A percentile compares a stretch with the other conserved stretches of the same genome.
phyloP scores from a whole-genome alignment of 805 yeast species.

The Suhomyces pyralidae region DNA sequence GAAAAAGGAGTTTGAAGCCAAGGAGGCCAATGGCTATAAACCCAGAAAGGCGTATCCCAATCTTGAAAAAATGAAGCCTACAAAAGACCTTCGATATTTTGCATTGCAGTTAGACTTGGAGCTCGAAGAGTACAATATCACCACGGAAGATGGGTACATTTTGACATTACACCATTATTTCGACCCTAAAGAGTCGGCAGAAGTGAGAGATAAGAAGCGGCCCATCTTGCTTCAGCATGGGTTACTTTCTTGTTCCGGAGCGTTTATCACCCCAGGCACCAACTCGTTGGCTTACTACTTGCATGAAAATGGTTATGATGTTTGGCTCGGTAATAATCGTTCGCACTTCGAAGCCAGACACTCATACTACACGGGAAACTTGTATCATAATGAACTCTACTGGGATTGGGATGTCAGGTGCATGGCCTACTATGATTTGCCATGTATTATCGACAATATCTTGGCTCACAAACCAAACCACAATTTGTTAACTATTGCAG shows the following conservation, averaged over 20 bases:
- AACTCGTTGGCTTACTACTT: slow-evolving; percentile 66
- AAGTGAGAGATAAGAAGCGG: slow-evolving; percentile 30
- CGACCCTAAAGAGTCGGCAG: slow-evolving; percentile 41
- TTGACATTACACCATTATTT: slow-evolving; percentile 63
- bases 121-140: slow-evolving; percentile 54
- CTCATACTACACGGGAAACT: slow-evolving; percentile 28
- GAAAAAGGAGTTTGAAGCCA: slow-evolving; percentile 11
- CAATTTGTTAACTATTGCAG: slow-evolving; percentile 57
- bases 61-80: slow-evolving; percentile 28
- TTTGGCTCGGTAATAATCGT: slow-evolving; percentile 90
- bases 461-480: slow-evolving; percentile 38
- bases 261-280: slow-evolving; percentile 79
- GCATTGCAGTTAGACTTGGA: slow-evolving; percentile 58
- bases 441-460: slow-evolving; percentile 66
- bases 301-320: slow-evolving; percentile 63
- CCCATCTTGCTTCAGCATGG: slow-evolving; percentile 87
- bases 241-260: slow-evolving; percentile 79
- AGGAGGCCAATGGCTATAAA: slow-evolving; percentile 20
- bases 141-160: slow-evolving; percentile 78
- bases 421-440: slow-evolving; percentile 75
- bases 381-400: slow-evolving; percentile 48
- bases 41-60: slow-evolving; percentile 37
- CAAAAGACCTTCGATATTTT: slow-evolving; percentile 61
- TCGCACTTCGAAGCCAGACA: slow-evolving; percentile 81
- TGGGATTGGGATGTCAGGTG: slow-evolving; percentile 96